These are phyloP conservation scores for Beta vulgaris DNA, from an alignment of 148 eudicot species.

Conservation along the genomic window DNA sequence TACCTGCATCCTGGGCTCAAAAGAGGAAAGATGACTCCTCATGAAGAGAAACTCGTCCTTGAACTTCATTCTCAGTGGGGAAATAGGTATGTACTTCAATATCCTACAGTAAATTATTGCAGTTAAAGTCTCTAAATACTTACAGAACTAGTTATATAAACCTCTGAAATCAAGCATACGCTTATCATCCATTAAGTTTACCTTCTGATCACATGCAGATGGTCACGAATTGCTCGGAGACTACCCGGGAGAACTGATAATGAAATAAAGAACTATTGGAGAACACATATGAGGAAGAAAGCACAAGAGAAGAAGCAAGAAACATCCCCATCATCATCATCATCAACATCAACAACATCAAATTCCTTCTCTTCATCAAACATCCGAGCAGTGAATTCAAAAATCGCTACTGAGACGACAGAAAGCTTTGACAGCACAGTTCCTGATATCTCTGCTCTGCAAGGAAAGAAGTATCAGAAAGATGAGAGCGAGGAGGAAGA, in stretches of 20 bases:
- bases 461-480: conserved; percentile 28
- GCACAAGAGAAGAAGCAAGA: conserved; percentile 68
- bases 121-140: not conserved
- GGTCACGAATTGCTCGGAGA: conserved; percentile 78
- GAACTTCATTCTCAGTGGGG: conserved; percentile 90
- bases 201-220: conserved; percentile 36
- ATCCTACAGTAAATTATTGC: not conserved
- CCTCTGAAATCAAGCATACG: not conserved
- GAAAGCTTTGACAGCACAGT: conserved; percentile 32
- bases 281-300: conserved; percentile 84
- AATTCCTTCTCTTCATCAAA: conserved; percentile 37
- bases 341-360: conserved; percentile 34
- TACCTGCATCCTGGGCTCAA: conserved; percentile 89
- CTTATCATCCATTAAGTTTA: conserved; percentile 2
- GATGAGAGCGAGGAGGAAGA: conserved; percentile 25
- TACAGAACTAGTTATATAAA: not conserved
- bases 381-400: conserved; percentile 26
- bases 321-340: conserved; percentile 45
- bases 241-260: conserved; percentile 87
- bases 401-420: conserved; percentile 24
- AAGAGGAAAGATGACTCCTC: conserved; percentile 83
- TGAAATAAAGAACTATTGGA: conserved; percentile 91
- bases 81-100: conserved; percentile 56
- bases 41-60: conserved; percentile 76
- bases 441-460: conserved; percentile 28